These are phyloP conservation scores for Didymella segeticola DNA, from an alignment of 2,329 filamentous ascomycete species.

Conservation along the genomic window DNA sequence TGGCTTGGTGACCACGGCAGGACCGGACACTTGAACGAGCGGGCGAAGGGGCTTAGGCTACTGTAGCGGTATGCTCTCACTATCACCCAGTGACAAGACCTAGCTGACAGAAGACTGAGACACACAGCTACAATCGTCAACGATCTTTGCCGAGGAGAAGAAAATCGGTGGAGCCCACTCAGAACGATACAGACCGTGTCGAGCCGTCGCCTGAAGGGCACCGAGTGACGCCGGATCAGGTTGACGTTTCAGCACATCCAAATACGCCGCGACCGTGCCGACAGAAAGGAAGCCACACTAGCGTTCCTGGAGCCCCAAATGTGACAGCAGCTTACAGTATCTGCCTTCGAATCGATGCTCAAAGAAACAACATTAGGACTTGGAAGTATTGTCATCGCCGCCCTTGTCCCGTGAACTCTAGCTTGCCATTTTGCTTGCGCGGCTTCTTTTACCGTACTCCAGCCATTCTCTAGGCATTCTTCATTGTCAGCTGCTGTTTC, in stretches of 20 bases:
- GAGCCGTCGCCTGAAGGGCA: background rate
- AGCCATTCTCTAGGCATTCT: background rate
- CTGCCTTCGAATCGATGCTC: background rate
- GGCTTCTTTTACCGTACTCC: background rate
- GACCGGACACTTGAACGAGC: background rate
- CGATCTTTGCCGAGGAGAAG: background rate
- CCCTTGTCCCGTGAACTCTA: background rate
- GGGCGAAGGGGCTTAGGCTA: background rate
- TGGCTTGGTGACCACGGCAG: background rate
- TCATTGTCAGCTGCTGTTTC: constrained; percentile 5
- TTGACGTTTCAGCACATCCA: background rate
- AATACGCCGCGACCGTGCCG: background rate
- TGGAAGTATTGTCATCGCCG: background rate
- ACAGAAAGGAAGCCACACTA: background rate
- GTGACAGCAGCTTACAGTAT: background rate
- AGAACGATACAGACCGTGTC: background rate
- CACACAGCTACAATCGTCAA: background rate
- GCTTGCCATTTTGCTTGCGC: background rate
- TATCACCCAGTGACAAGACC: background rate
- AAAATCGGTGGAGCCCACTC: background rate
- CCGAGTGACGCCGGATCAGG: background rate
- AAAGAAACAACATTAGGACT: background rate
- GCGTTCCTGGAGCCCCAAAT: background rate
- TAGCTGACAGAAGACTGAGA: constrained; percentile 11
- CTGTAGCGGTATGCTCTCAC: background rate